phyloP scores from a whole-genome alignment of 2,329 filamentous ascomycete genomes.

The Diaporthe australafricana region DNA sequence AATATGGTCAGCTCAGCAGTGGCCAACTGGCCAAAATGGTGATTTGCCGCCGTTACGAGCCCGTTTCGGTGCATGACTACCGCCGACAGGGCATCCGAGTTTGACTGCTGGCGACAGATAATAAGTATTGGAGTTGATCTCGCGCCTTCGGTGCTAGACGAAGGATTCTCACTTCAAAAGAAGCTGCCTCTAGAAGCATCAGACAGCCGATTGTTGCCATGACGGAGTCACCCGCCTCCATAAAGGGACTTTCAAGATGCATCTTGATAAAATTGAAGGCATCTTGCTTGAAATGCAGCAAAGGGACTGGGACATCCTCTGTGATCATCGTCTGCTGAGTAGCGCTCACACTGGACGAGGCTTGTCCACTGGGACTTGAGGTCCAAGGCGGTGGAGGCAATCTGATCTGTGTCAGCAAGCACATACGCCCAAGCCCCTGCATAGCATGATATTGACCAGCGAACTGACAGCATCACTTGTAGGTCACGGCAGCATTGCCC shows the following conservation, averaged over 20 bases:
- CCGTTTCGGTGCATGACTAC: conserved; percentile 27
- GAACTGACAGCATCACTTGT: background rate
- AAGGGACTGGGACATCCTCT: background rate
- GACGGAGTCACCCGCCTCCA: conserved; percentile 53
- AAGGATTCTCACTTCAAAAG: conserved; percentile 19
- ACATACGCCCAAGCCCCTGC: background rate
- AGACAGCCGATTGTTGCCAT: conserved; percentile 58
- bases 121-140: background rate
- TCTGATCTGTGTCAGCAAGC: background rate
- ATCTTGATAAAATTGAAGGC: conserved; percentile 59
- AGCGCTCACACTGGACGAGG: background rate
- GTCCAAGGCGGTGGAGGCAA: background rate
- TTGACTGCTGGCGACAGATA: background rate
- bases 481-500: background rate
- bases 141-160: background rate
- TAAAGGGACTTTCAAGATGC: conserved; percentile 52
- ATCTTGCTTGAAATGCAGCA: conserved; percentile 49
- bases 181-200: conserved; percentile 56
- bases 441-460: background rate
- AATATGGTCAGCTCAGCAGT: background rate
- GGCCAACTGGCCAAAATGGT: background rate
- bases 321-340: background rate
- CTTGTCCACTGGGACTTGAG: background rate
- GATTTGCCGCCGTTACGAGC: conserved; percentile 4
- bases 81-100: conserved; percentile 17